These are phyloP conservation scores for Orbilia brochopaga DNA, from an alignment of 2,329 filamentous ascomycete species.

Conservation along the genomic window DNA sequence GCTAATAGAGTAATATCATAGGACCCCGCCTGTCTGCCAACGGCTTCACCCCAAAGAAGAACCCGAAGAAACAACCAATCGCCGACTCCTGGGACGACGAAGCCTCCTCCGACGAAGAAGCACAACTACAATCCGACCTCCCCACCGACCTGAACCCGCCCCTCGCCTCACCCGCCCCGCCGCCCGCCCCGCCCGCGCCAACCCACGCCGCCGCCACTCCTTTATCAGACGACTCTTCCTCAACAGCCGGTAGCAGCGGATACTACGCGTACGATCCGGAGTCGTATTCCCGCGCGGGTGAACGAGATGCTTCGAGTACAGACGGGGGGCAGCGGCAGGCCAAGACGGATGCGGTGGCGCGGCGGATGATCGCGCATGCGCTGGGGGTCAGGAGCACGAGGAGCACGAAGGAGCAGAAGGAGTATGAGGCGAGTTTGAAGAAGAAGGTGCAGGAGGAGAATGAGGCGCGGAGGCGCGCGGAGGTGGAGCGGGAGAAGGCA, in stretches of 20 bases:
- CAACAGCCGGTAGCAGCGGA: no score
- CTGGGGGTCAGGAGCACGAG: conserved; percentile 81
- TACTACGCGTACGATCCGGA: conserved; percentile 45
- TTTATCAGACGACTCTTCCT: conserved; percentile 11
- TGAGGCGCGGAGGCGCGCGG: conserved; percentile 73
- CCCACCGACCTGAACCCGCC: conserved; percentile 47
- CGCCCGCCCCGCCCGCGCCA: conserved; percentile 51
- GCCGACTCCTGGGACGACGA: conserved; percentile 82
- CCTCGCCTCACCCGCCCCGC: conserved; percentile 50
- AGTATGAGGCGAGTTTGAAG: conserved; percentile 80
- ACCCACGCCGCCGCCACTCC: conserved; percentile 39
- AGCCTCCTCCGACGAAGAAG: conserved; percentile 59
- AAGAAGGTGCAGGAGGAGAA: conserved; percentile 82
- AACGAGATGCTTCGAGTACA: no score
- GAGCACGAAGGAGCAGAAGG: conserved; percentile 84
- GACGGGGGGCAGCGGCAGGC: conserved; percentile 59
- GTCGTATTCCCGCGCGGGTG: conserved; percentile 33
- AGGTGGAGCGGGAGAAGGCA: conserved; percentile 71
- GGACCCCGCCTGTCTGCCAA: conserved; percentile 27
- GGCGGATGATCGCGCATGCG: conserved; percentile 85
- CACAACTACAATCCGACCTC: conserved; percentile 47
- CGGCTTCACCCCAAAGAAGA: conserved; percentile 33
- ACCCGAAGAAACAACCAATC: conserved; percentile 60
- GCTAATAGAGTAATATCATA: conserved; percentile 14
- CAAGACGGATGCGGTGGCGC: conserved; percentile 90